Conservation (phyloP, 1,284 basidiomycete genomes). For the Rhodotorula sp. region DNA sequence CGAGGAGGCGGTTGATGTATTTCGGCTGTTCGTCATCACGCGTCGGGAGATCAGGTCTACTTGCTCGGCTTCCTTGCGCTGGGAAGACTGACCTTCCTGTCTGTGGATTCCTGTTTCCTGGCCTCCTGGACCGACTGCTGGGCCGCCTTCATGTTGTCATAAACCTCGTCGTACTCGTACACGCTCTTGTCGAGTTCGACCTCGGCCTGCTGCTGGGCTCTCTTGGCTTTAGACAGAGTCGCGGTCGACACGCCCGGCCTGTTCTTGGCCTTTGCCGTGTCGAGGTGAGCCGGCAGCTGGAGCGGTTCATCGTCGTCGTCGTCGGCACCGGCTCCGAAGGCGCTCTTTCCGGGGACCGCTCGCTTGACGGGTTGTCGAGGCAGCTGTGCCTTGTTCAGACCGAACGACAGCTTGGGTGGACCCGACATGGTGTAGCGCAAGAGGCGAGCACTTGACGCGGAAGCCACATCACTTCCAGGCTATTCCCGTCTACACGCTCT, state of each 20-base stretch:
- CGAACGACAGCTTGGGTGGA: slow-evolving; percentile 37
- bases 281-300: not conserved
- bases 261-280: slow-evolving; percentile 3
- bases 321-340: slow-evolving; percentile 37
- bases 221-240: slow-evolving; percentile 20
- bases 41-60: not conserved
- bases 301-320: slow-evolving; percentile 29
- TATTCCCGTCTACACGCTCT: too few relatives aligned
- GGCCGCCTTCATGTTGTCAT: slow-evolving; percentile 89
- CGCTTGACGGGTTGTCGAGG: slow-evolving; percentile 17
- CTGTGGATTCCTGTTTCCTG: slow-evolving; percentile 53
- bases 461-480: too few relatives aligned
- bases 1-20: slow-evolving; percentile 79
- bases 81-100: slow-evolving; percentile 61
- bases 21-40: slow-evolving; percentile 64
- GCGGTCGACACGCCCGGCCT: slow-evolving; percentile 21
- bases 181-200: slow-evolving; percentile 79
- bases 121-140: slow-evolving; percentile 72
- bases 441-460: too few relatives aligned
- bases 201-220: slow-evolving; percentile 52
- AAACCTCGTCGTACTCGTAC: slow-evolving; percentile 95
- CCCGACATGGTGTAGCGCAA: slow-evolving; percentile 5
- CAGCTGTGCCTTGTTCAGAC: slow-evolving; percentile 25
- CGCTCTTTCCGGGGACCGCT: slow-evolving; percentile 11
- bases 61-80: accelerated